Evolutionary conservation across 768 basidiomycete species (phyloP).

Genomic region (Lentinus tigrinus): DNA sequence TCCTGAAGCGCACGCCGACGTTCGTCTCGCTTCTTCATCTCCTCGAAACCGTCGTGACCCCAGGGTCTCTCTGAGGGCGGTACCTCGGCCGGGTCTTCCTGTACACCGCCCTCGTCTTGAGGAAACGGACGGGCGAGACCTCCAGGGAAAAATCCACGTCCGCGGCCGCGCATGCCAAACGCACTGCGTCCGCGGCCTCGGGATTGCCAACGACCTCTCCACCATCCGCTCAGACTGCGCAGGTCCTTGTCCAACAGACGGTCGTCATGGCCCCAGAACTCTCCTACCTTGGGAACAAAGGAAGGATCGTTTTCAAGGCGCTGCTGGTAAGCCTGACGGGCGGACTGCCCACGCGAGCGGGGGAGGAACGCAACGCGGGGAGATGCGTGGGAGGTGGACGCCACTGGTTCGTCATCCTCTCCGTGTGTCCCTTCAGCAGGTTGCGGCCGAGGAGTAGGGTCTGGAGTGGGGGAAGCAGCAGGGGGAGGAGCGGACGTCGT

Average conservation of each 20-base stretch:
- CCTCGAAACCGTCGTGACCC: slow-evolving; percentile 88
- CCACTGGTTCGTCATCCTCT: slow-evolving; percentile 31
- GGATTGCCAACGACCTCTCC: slow-evolving; percentile 77
- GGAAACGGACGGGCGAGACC: slow-evolving; percentile 1
- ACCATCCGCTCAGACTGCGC: slow-evolving; percentile 83
- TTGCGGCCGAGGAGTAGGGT: slow-evolving; percentile 25
- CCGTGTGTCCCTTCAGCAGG: slow-evolving; percentile 21
- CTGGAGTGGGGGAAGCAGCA: slow-evolving; percentile 24
- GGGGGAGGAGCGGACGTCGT: slow-evolving; percentile 36
- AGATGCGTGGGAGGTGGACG: slow-evolving; percentile 40
- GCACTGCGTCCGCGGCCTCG: slow-evolving; percentile 60
- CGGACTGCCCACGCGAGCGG: slow-evolving; percentile 54
- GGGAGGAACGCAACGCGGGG: slow-evolving; percentile 26
- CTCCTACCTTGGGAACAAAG: slow-evolving; percentile 86
- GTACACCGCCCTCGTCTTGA: slow-evolving; percentile 18
- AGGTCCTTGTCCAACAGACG: slow-evolving; percentile 80
- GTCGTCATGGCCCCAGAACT: slow-evolving; percentile 95
- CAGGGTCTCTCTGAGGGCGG: slow-evolving; percentile 70
- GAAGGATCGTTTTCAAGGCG: slow-evolving; percentile 83
- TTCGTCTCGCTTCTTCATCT: slow-evolving; percentile 78
- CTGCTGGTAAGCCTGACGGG: slow-evolving; percentile 84
- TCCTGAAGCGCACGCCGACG: slow-evolving; percentile 36
- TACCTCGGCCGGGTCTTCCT: slow-evolving; percentile 30
- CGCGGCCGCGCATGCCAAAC: slow-evolving; percentile 51
- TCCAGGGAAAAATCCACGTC: slow-evolving; percentile 42